These are phyloP conservation scores for Closterium sp. DNA, from an alignment of 139 green algal genomes.

Conservation along the genomic window DNA sequence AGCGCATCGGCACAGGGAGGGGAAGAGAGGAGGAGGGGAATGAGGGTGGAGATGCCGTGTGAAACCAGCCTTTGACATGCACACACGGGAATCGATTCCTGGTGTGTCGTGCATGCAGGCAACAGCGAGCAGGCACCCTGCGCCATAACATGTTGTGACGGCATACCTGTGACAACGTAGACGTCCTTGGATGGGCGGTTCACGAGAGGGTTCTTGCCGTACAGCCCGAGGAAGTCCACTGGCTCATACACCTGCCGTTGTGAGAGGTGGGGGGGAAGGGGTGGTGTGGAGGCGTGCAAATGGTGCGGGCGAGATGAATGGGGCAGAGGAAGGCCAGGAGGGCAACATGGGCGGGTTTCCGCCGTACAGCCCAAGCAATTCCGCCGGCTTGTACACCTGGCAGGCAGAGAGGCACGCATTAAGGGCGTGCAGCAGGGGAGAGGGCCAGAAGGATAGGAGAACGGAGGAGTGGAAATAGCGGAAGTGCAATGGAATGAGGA, in stretches of 20 bases:
- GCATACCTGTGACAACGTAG: conserved; percentile 69
- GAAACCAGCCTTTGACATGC: too few species aligned
- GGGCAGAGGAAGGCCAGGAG: background rate
- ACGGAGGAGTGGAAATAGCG: too few species aligned
- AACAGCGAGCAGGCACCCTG: too few species aligned
- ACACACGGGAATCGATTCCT: too few species aligned
- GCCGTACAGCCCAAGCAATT: conserved; percentile 25
- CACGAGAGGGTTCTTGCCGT: conserved; percentile 62
- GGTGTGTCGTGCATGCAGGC: too few species aligned
- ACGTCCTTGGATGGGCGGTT: conserved; percentile 12
- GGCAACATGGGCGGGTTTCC: background rate
- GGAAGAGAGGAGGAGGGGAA: conserved; percentile 5
- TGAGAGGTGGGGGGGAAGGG: background rate
- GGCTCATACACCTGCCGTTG: conserved; percentile 63
- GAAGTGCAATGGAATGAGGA: too few species aligned
- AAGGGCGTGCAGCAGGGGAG: too few species aligned
- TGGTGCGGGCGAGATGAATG: background rate
- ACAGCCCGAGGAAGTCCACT: conserved; percentile 61
- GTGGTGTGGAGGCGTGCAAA: background rate
- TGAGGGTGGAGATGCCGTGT: too few species aligned
- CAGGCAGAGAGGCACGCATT: background rate
- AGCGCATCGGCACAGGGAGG: background rate
- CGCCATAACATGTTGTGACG: too few species aligned
- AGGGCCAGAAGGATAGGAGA: too few species aligned
- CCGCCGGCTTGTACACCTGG: conserved; percentile 26